A percentile compares a stretch with the other conserved stretches of the same genome.
Evolutionary conservation across 306 rosid species (phyloP).

Genomic region (Neltuma alba): DNA sequence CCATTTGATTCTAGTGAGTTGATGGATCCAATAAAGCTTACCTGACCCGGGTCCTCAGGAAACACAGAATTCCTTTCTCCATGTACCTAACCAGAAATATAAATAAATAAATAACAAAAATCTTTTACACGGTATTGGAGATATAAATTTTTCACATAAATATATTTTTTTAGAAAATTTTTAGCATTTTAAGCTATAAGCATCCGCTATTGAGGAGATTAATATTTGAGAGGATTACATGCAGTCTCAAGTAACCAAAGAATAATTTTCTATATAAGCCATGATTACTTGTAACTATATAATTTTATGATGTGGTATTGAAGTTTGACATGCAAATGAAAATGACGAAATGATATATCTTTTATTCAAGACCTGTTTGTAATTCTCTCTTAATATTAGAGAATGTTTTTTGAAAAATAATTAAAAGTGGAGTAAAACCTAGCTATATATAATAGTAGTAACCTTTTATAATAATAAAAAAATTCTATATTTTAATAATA

Average conservation of each 20-base stretch:
- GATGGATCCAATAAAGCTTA: conserved; percentile 62
- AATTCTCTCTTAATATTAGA: neutral
- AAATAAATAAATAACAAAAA: conserved; percentile 1
- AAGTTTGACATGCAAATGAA: neutral
- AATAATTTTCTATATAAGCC: neutral
- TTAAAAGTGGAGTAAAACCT: neutral
- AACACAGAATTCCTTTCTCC: conserved; percentile 55
- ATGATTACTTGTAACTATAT: no score
- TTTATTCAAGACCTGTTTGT: neutral
- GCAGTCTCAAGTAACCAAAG: neutral
- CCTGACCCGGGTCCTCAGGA: conserved; percentile 64
- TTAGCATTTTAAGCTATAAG: neutral
- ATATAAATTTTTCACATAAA: neutral
- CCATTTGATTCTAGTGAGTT: conserved; percentile 43
- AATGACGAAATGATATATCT: no score
- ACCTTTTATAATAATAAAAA: neutral
- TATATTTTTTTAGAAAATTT: neutral
- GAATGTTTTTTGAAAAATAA: neutral
- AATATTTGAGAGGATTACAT: neutral
- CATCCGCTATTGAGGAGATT: neutral
- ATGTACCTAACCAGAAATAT: conserved; percentile 34
- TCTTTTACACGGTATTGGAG: neutral
- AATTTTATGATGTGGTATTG: no score
- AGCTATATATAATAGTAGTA: neutral
- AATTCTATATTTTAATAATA: no score